Percentiles rank a stretch among this genome's conserved stretches.
phyloP scores from a whole-genome alignment of 2,329 filamentous ascomycete species.

The Acarospora socialis region DNA sequence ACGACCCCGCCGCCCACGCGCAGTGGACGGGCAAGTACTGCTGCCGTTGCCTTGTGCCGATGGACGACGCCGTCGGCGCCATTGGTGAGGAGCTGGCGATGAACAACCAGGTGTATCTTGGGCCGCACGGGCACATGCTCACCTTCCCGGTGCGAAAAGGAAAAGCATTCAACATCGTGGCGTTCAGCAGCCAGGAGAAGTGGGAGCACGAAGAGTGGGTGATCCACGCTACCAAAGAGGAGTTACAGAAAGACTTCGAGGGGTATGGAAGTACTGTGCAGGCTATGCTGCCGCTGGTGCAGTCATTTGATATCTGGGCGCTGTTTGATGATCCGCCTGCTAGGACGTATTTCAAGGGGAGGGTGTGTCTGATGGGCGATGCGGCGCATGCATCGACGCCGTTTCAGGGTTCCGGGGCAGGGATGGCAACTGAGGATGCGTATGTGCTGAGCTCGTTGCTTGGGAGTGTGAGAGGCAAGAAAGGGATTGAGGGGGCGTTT shows the following conservation, averaged over 20 bases:
- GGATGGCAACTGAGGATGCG: slow-evolving; percentile 26
- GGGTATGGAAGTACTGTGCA: slow-evolving; percentile 1
- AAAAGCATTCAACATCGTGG: slow-evolving; percentile 5
- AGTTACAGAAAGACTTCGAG: neutral
- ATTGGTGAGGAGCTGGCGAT: slow-evolving; percentile 7
- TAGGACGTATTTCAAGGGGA: slow-evolving; percentile 19
- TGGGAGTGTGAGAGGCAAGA: slow-evolving; percentile 22
- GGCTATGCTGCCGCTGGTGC: neutral
- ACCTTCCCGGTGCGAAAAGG: slow-evolving; percentile 7
- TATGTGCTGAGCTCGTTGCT: slow-evolving; percentile 31
- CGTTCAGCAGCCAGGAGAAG: neutral
- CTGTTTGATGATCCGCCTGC: slow-evolving; percentile 23
- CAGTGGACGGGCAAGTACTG: slow-evolving; percentile 23
- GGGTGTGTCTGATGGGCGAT: slow-evolving; percentile 23
- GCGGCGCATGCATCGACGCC: slow-evolving; percentile 27
- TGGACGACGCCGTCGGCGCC: slow-evolving; percentile 9
- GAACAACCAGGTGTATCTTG: neutral
- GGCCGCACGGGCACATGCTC: neutral
- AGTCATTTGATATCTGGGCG: slow-evolving; percentile 17
- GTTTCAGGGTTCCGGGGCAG: slow-evolving; percentile 26
- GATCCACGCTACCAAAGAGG: neutral
- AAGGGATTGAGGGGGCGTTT: slow-evolving; percentile 33
- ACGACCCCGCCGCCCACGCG: slow-evolving; percentile 12
- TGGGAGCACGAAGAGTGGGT: slow-evolving; percentile 6
- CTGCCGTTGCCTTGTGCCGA: slow-evolving; percentile 17